A percentile compares a stretch with the other conserved stretches of the same genome.
phyloP scores from a whole-genome alignment of 768 basidiomycete species.

The Nidula microcarpa region DNA sequence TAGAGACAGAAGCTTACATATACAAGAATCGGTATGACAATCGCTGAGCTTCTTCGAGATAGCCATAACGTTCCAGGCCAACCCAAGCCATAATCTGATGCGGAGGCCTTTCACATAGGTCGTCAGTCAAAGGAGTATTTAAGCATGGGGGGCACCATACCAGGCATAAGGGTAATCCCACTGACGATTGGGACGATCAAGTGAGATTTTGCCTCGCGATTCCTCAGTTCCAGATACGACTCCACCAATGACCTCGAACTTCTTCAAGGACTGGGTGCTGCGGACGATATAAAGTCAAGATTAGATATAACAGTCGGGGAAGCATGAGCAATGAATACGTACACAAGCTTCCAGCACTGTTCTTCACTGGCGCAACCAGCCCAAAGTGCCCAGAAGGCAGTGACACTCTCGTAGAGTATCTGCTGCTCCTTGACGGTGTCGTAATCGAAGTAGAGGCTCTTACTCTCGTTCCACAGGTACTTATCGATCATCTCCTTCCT shows the following conservation, averaged over 20 bases:
- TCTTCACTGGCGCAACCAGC: constrained; percentile 96
- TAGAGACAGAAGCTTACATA: constrained; percentile 51
- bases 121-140: constrained; percentile 8
- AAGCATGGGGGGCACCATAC: constrained; percentile 7
- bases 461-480: constrained; percentile 96
- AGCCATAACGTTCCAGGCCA: constrained; percentile 94
- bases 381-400: constrained; percentile 95
- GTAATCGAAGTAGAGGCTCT: constrained; percentile 93
- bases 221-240: constrained; percentile 96
- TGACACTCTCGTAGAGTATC: constrained; percentile 96
- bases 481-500: constrained; percentile 86
- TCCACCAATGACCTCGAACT: constrained; percentile 95
- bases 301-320: constrained; percentile 1
- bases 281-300: constrained; percentile 12
- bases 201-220: constrained; percentile 91
- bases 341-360: constrained; percentile 93
- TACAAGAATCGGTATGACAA: constrained; percentile 97
- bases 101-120: constrained; percentile 61
- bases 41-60: constrained; percentile 88
- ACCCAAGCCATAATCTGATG: constrained; percentile 99
- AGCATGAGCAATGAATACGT: constrained; percentile 20
- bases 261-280: constrained; percentile 83
- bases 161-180: constrained; percentile 92
- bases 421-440: constrained; percentile 90
- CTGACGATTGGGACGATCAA: constrained; percentile 96